phyloP scores from a whole-genome alignment of 2,329 filamentous ascomycete species.

The Diplodia intermedia region DNA sequence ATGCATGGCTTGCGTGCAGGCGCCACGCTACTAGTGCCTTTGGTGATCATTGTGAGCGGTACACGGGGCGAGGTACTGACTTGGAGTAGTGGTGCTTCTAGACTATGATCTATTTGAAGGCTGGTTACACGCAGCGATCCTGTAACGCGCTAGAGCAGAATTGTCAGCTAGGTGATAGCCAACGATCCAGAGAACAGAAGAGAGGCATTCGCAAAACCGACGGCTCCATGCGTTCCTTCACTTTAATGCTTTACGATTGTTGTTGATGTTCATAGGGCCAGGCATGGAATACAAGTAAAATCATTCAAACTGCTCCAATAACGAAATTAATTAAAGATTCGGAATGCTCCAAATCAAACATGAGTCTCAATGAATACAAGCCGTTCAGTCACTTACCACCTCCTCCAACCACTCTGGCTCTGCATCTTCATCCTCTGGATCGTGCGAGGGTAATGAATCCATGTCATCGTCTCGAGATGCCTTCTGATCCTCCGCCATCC shows the following conservation, averaged over 20 bases:
- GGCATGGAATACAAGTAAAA: too few relatives aligned
- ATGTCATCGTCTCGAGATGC: slow-evolving; percentile 16
- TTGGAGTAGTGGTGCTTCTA: background rate
- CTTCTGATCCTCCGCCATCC: background rate
- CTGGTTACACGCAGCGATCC: background rate
- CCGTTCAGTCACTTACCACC: slow-evolving; percentile 47
- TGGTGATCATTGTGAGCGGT: background rate
- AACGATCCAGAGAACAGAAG: too few relatives aligned
- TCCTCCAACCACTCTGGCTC: slow-evolving; percentile 72
- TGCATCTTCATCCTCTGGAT: slow-evolving; percentile 70
- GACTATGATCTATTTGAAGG: too few relatives aligned
- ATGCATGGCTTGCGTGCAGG: background rate
- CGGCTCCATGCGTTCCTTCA: too few relatives aligned
- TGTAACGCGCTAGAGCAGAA: too few relatives aligned
- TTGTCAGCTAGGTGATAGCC: too few relatives aligned
- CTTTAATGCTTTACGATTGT: too few relatives aligned
- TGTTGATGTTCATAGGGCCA: too few relatives aligned
- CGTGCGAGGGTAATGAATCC: slow-evolving; percentile 64
- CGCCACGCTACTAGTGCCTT: background rate
- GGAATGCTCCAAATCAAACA: background rate
- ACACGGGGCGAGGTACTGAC: background rate
- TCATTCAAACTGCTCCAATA: too few relatives aligned
- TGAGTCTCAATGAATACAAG: background rate
- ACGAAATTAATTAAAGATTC: background rate
- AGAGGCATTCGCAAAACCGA: too few relatives aligned